phyloP scores from a whole-genome alignment of 2,329 filamentous ascomycete genomes.

The Aspergillus caelatus region DNA sequence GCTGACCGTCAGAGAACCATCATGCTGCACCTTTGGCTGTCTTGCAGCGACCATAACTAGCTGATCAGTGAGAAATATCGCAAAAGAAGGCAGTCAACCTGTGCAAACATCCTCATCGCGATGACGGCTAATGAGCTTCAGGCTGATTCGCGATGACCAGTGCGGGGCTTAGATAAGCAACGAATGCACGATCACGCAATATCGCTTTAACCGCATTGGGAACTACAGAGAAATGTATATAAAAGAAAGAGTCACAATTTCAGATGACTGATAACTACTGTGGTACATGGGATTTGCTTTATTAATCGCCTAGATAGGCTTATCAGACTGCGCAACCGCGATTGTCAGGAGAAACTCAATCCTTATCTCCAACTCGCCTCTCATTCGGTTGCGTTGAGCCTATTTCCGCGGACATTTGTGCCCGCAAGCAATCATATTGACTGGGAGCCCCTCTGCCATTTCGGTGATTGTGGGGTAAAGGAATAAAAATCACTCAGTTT shows the following conservation, averaged over 20 bases:
- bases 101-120: background rate
- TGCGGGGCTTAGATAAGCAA: slow-evolving; percentile 25
- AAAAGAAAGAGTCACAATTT: slow-evolving; percentile 16
- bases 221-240: slow-evolving; percentile 25
- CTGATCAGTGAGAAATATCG: background rate
- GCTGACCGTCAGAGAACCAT: background rate
- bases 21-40: background rate
- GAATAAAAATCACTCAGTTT: background rate
- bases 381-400: slow-evolving; percentile 15
- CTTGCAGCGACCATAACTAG: background rate
- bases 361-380: slow-evolving; percentile 23
- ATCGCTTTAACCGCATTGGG: slow-evolving; percentile 33
- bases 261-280: background rate
- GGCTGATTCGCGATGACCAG: background rate
- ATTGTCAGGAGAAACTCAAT: slow-evolving; percentile 10
- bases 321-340: slow-evolving; percentile 18
- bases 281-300: slow-evolving; percentile 8
- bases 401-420: slow-evolving; percentile 26
- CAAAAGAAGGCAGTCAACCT: background rate
- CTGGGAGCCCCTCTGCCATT: background rate
- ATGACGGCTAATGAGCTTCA: background rate
- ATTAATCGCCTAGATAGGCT: slow-evolving; percentile 20
- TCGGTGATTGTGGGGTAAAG: slow-evolving; percentile 3
- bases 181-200: slow-evolving; percentile 32
- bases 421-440: slow-evolving; percentile 11